phyloP scores from a whole-genome alignment of 305 asterid species.

The Solanum chacoense region DNA sequence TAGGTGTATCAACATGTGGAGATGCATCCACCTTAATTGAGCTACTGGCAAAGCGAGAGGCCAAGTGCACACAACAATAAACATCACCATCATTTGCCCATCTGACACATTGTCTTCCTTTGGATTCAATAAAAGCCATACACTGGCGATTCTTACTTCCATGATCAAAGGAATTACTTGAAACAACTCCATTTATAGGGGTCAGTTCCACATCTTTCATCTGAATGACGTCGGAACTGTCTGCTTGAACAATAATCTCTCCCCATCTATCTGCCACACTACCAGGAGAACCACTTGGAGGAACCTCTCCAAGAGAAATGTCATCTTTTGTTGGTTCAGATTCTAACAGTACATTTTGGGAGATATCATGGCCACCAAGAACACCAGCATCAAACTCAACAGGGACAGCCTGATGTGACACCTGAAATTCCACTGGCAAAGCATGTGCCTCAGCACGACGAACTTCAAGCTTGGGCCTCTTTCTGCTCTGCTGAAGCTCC shows the following conservation, averaged over 20 bases:
- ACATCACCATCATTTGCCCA: constrained; percentile 90
- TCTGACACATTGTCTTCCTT: constrained; percentile 95
- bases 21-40: constrained; percentile 47
- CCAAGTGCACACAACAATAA: constrained; percentile 93
- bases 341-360: constrained; percentile 27
- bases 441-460: constrained; percentile 92
- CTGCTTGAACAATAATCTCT: constrained; percentile 55
- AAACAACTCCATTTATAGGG: constrained; percentile 33
- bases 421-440: constrained; percentile 22
- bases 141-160: constrained; percentile 71
- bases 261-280: constrained; percentile 49
- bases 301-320: constrained; percentile 22
- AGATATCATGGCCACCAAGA: constrained; percentile 34
- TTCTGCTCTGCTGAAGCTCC: constrained; percentile 56
- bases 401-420: constrained; percentile 41
- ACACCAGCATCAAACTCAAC: constrained; percentile 38
- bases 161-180: constrained; percentile 33
- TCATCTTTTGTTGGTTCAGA: constrained; percentile 35
- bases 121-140: constrained; percentile 78
- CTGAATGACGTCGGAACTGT: constrained; percentile 34
- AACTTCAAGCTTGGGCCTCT: constrained; percentile 95
- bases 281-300: constrained; percentile 29
- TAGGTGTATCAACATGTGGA: constrained; percentile 44
- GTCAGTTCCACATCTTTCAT: constrained; percentile 34
- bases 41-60: constrained; percentile 50